Conservation (phyloP, 1,284 basidiomycete species). For the Ceratobasidium sp. region DNA sequence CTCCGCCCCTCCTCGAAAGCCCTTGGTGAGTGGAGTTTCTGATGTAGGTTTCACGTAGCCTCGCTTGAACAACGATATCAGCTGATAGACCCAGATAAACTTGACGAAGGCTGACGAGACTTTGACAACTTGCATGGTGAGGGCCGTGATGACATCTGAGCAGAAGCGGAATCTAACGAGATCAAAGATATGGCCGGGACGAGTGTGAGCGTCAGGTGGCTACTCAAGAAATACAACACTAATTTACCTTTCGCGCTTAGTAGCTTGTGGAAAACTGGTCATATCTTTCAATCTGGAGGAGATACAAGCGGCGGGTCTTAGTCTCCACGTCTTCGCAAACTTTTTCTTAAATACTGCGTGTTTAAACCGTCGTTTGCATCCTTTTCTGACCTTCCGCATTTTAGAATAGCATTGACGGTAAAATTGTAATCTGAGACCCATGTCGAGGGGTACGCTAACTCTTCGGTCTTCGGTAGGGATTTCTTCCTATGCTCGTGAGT, state of each 20-base stretch:
- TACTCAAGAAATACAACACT: too few species aligned
- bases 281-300: conserved; percentile 88
- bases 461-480: conserved; percentile 74
- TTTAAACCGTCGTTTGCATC: background rate
- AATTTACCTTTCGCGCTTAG: too few species aligned
- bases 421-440: conserved; percentile 47
- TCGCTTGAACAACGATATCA: conserved; percentile 53
- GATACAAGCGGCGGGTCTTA: conserved; percentile 90
- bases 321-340: conserved; percentile 98
- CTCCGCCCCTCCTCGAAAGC: conserved; percentile 93
- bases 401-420: conserved; percentile 92
- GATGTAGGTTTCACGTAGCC: background rate
- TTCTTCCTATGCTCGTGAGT: conserved; percentile 92
- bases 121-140: conserved; percentile 93
- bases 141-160: conserved; percentile 77
- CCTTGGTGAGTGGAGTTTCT: conserved; percentile 73
- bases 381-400: background rate
- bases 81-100: conserved; percentile 91
- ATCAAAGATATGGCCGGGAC: conserved; percentile 90
- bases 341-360: conserved; percentile 90
- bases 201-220: too few species aligned
- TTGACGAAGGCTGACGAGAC: conserved; percentile 88
- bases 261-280: conserved; percentile 84
- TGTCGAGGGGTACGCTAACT: conserved; percentile 6
- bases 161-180: conserved; percentile 90